These are phyloP conservation scores for Aquilaria agallochum DNA, from an alignment of 441 rosid species.

Conservation along the genomic window DNA sequence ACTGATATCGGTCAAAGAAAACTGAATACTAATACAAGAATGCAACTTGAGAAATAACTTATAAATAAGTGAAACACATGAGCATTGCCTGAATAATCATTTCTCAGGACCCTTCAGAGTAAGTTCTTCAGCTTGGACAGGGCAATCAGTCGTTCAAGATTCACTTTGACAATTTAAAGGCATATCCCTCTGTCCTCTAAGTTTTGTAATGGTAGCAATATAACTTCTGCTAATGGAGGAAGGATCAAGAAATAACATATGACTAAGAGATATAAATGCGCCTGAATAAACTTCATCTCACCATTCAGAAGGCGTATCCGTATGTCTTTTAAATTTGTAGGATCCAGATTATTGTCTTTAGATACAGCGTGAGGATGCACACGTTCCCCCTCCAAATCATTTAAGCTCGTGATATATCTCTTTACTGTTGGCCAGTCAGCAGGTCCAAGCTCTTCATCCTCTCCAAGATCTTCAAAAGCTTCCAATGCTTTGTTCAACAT, in stretches of 20 bases:
- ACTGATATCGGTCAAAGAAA: no score
- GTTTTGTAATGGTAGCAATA: no score
- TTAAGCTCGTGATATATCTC: conserved; percentile 60
- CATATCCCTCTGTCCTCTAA: no score
- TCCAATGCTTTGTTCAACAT: conserved; percentile 76
- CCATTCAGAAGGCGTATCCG: conserved; percentile 87
- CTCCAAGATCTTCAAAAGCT: conserved; percentile 85
- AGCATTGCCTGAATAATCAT: no score
- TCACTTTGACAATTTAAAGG: no score
- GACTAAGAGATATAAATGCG: neutral
- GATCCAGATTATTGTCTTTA: conserved; percentile 51
- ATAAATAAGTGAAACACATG: no score
- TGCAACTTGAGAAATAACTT: no score
- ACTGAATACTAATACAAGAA: no score
- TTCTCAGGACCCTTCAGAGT: no score
- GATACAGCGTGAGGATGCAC: conserved; percentile 40
- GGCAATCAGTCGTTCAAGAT: no score
- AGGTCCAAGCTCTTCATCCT: conserved; percentile 97
- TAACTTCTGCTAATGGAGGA: neutral
- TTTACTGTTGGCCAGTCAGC: conserved; percentile 81
- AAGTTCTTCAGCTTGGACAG: no score
- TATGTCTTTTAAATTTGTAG: conserved; percentile 55
- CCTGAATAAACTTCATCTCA: conserved; percentile 12
- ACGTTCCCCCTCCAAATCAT: conserved; percentile 45
- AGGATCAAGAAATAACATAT: conserved; percentile 4